Evolutionary conservation across 1,284 basidiomycete genomes (phyloP), one percentile per base, ranked within the genome.

Genomic region (Sporisorium reilianum): DNA sequence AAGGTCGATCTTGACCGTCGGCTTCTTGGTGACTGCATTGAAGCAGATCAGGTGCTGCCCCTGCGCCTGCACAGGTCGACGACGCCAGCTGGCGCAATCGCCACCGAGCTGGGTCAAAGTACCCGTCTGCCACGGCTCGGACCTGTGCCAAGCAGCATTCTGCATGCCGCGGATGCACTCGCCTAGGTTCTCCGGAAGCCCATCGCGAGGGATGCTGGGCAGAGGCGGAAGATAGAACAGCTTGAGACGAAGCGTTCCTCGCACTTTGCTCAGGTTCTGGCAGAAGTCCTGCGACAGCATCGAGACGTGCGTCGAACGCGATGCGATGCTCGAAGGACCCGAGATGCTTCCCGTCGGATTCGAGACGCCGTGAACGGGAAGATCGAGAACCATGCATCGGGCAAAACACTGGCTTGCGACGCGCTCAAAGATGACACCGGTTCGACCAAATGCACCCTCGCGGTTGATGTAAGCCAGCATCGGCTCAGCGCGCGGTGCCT

Each of bases 21-120:
- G 91, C 78, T 91, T 92, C 87, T 92, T 94, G 25, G 96, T 98
- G 4, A 98, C 91, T 79, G 97, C 94, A 80, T 93, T 96, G 87
- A 92, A 96, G 2, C 95, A 94, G 49, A 98, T 89, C 48, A 98
- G 87, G 77, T 90, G 92, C 14, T 92, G 90, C 5, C 96, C 95
- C 55, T 94, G 91, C 7, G 97, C 89, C 45, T 94, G 90, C 71
- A 97, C 89, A 65, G 91, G 90, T 44, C 96, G 90, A 50, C 96
- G 89, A 46, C 93, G 90, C 91, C 95, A 97, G 12, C 93, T 96
- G 75, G 18, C 57, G 83, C 95, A 97, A 85, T 97, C 96, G n/a
- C 95, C 96, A 5, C 96, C 96, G 67, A 89, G 90, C 86, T 99
- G 96, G 14, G 96, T 99, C 79, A 99, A 85, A 0, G 90, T 91